Percentiles rank a stretch among this genome's conserved stretches.
phyloP scores from a whole-genome alignment of 2,329 filamentous ascomycete genomes.

The Scedosporium boydii region DNA sequence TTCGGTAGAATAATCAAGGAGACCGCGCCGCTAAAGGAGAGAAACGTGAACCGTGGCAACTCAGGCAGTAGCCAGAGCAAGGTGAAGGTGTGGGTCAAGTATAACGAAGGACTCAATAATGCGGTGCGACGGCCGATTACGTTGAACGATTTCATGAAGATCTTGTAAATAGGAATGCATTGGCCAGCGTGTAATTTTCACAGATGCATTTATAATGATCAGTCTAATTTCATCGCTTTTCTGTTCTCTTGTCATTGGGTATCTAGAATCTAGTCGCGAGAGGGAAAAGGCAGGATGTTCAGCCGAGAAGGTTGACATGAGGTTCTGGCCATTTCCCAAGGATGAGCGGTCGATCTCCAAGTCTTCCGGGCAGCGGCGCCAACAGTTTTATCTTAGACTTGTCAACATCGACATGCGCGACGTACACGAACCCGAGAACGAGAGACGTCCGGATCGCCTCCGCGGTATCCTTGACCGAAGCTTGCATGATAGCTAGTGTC shows the following conservation, averaged over 20 bases:
- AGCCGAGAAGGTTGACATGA: slow-evolving; percentile 64
- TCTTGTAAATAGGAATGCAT: background rate
- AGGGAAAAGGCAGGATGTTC: slow-evolving; percentile 2
- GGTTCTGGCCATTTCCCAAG: slow-evolving; percentile 84
- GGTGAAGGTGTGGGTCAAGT: slow-evolving; percentile 73
- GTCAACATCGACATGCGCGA: slow-evolving; percentile 82
- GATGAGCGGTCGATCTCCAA: slow-evolving; percentile 71
- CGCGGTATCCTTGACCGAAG: slow-evolving; percentile 56
- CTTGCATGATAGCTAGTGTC: slow-evolving; percentile 77
- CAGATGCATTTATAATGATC: background rate
- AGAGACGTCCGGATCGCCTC: slow-evolving; percentile 69
- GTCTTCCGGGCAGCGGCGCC: slow-evolving; percentile 70
- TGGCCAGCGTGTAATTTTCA: background rate
- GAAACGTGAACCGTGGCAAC: slow-evolving; percentile 27
- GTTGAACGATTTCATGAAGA: slow-evolving; percentile 54
- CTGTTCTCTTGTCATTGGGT: background rate
- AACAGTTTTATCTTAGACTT: slow-evolving; percentile 73
- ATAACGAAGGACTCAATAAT: slow-evolving; percentile 85
- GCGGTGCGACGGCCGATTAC: slow-evolving; percentile 83
- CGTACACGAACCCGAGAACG: slow-evolving; percentile 87
- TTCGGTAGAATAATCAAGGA: slow-evolving; percentile 65
- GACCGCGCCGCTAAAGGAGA: slow-evolving; percentile 26
- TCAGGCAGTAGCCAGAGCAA: slow-evolving; percentile 30
- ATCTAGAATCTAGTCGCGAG: background rate
- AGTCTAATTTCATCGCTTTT: background rate